phyloP scores from a whole-genome alignment of 2,329 filamentous ascomycete genomes.

The Hyphodiscus sp. region DNA sequence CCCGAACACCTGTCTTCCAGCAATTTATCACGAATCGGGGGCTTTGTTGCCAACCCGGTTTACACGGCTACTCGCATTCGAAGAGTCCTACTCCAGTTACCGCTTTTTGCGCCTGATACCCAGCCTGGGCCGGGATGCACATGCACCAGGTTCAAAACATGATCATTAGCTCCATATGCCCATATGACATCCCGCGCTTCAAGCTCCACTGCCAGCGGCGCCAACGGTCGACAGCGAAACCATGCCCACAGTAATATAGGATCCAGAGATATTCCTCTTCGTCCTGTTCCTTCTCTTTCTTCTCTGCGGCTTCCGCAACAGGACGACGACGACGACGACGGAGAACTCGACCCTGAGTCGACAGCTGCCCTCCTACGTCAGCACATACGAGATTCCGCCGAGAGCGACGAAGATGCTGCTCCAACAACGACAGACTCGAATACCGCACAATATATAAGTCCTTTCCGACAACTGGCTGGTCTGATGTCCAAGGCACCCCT shows the following conservation, averaged over 20 bases:
- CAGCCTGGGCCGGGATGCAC: background rate
- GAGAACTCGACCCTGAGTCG: conserved; percentile 26
- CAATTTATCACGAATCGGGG: background rate
- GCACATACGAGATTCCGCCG: conserved; percentile 13
- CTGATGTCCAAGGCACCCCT: conserved; percentile 45
- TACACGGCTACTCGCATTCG: background rate
- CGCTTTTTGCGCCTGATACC: too few species aligned
- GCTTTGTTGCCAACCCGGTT: background rate
- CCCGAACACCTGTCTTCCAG: background rate
- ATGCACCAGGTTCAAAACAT: background rate
- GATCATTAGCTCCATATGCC: conserved; percentile 4
- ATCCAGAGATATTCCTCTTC: conserved; percentile 19
- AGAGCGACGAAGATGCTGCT: conserved; percentile 13
- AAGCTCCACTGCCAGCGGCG: background rate
- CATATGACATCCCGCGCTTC: conserved; percentile 7
- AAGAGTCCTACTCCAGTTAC: too few species aligned
- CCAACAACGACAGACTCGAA: conserved; percentile 6
- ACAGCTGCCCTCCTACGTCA: conserved; percentile 21
- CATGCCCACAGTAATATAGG: conserved; percentile 4
- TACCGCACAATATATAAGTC: conserved; percentile 10
- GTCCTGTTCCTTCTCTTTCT: conserved; percentile 6
- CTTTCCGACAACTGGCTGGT: conserved; percentile 16
- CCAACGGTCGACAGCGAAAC: background rate
- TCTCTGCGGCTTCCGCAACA: conserved; percentile 1
- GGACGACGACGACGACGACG: conserved; percentile 15